These are phyloP conservation scores for Polysphondylium violaceum DNA, from an alignment of 78 protist species.

Conservation along the genomic window DNA sequence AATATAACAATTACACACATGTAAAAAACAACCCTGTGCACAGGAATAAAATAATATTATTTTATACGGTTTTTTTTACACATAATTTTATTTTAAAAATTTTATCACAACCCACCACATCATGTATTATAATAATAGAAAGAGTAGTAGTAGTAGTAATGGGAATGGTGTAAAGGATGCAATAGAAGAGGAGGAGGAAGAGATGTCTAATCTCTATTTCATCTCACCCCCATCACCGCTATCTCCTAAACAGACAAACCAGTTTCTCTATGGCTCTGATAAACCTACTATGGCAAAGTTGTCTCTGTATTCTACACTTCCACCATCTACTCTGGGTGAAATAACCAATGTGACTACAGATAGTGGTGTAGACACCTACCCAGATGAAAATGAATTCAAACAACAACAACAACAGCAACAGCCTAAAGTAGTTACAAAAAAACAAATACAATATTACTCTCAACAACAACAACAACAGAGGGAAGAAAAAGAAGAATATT, in stretches of 20 bases:
- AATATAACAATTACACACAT: too few species aligned
- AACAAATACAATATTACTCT: constrained; percentile 1
- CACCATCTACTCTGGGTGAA: not conserved
- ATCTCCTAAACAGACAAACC: constrained; percentile 37
- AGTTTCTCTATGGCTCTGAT: not conserved
- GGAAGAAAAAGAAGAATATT: constrained; percentile 22
- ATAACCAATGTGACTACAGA: not conserved
- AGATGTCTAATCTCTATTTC: too few species aligned
- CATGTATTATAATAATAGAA: constrained; percentile 3
- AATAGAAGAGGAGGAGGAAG: too few species aligned
- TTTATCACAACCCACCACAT: too few species aligned
- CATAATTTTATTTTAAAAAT: too few species aligned
- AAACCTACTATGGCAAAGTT: not conserved
- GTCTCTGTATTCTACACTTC: not conserved
- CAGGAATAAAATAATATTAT: too few species aligned
- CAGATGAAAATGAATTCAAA: constrained; percentile 20
- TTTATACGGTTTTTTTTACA: too few species aligned
- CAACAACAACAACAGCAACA: not conserved
- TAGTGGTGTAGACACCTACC: not conserved
- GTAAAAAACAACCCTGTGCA: too few species aligned
- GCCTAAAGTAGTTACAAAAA: not conserved
- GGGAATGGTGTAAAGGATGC: too few species aligned
- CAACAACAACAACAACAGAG: not conserved
- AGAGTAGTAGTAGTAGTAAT: constrained; percentile 4
- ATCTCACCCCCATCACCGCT: constrained; percentile 33